These are phyloP conservation scores for Solanum pimpinellifolium DNA, from an alignment of 257 asterid genomes.

Conservation along the genomic window DNA sequence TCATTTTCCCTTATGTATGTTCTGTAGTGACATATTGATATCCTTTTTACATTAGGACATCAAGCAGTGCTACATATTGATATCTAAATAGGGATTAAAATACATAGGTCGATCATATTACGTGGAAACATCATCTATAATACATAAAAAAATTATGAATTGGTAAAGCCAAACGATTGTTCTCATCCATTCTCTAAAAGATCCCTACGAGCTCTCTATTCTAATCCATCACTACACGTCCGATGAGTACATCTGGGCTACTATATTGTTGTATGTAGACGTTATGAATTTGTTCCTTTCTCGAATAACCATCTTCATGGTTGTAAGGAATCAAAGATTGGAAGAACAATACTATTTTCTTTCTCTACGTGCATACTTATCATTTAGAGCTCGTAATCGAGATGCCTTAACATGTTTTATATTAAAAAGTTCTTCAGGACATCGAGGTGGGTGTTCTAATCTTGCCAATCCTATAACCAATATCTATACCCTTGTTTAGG, in stretches of 20 bases:
- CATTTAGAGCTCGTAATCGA: too few relatives aligned
- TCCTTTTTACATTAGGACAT: neutral
- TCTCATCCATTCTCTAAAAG: neutral
- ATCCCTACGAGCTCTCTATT: neutral
- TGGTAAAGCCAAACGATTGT: neutral
- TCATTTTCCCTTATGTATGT: neutral
- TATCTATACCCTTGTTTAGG: too few relatives aligned
- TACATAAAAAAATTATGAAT: neutral
- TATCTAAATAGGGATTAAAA: neutral
- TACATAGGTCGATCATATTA: neutral
- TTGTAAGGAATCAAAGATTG: too few relatives aligned
- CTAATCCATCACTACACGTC: neutral
- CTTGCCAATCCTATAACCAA: too few relatives aligned
- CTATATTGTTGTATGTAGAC: too few relatives aligned
- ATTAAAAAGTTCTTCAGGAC: too few relatives aligned
- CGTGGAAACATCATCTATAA: neutral
- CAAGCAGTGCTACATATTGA: too few relatives aligned
- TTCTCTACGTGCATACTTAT: too few relatives aligned
- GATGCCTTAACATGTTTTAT: too few relatives aligned
- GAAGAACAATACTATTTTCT: too few relatives aligned
- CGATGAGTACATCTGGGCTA: neutral
- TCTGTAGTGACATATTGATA: conserved; percentile 18
- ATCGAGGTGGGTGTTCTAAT: too few relatives aligned
- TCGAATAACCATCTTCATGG: too few relatives aligned
- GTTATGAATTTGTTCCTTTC: neutral